Conservation (phyloP, 2,329 filamentous ascomycete species). For the Arthrinium phaeospermum region DNA sequence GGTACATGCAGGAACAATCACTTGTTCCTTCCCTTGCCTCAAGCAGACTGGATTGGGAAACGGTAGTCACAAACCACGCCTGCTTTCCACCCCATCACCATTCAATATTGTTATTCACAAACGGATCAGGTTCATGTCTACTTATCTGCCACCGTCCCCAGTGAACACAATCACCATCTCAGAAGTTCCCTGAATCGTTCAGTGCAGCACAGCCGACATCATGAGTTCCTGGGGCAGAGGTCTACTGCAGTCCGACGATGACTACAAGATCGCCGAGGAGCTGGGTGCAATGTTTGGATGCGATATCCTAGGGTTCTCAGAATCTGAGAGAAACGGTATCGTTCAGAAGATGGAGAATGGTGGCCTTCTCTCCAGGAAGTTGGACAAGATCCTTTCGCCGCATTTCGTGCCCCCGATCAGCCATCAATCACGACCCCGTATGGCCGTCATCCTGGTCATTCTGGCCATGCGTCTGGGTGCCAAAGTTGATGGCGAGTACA, state of each 20-base stretch:
- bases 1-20: neutral
- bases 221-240: conserved; percentile 30
- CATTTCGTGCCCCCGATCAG: conserved; percentile 21
- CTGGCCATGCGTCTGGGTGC: conserved; percentile 30
- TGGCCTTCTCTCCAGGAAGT: conserved; percentile 25
- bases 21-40: neutral
- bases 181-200: too few relatives aligned
- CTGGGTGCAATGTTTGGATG: conserved; percentile 27
- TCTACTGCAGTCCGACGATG: conserved; percentile 31
- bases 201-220: conserved; percentile 13
- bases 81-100: neutral
- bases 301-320: neutral
- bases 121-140: neutral
- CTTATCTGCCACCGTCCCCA: neutral
- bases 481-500: conserved; percentile 25
- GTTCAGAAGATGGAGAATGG: conserved; percentile 26
- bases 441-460: conserved; percentile 28
- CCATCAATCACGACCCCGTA: conserved; percentile 27
- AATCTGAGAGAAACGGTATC: conserved; percentile 12
- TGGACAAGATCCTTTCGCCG: conserved; percentile 27
- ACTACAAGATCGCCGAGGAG: conserved; percentile 28
- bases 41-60: neutral
- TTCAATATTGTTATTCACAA: neutral
- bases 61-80: neutral
- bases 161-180: neutral